These are phyloP conservation scores for Pestalotiopsis sp. DNA, from an alignment of 2,329 filamentous ascomycete species.

Conservation along the genomic window DNA sequence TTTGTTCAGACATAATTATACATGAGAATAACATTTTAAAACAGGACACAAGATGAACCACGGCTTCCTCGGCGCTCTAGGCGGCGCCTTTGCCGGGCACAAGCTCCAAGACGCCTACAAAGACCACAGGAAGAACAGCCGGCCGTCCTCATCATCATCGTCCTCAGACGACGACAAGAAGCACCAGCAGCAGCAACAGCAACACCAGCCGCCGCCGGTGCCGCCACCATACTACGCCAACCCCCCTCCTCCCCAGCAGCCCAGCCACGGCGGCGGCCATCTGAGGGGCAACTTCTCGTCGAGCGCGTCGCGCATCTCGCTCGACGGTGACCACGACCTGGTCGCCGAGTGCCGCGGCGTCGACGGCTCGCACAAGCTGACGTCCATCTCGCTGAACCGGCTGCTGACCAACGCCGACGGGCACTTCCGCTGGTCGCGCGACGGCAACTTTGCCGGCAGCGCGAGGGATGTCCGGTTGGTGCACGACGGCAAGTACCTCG, in stretches of 20 bases:
- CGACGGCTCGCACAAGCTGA: slow-evolving; percentile 17
- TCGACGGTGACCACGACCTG: slow-evolving; percentile 20
- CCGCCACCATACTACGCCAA: not conserved
- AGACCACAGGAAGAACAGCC: slow-evolving; percentile 8
- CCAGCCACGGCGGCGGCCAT: not conserved
- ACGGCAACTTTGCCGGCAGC: slow-evolving; percentile 19
- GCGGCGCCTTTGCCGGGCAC: slow-evolving; percentile 12
- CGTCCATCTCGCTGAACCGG: slow-evolving; percentile 21
- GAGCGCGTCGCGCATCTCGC: slow-evolving; percentile 13
- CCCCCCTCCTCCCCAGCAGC: not conserved
- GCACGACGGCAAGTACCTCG: slow-evolving; percentile 16
- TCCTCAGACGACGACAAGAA: slow-evolving; percentile 3
- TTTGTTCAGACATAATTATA: not conserved
- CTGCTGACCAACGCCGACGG: slow-evolving; percentile 20
- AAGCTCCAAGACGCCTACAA: slow-evolving; percentile 12
- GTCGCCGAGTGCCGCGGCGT: slow-evolving; percentile 20
- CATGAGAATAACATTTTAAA: not conserved
- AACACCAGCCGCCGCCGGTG: not conserved
- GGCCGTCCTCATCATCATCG: slow-evolving; percentile 9
- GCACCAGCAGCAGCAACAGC: not conserved
- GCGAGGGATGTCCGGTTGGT: slow-evolving; percentile 18
- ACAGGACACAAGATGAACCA: slow-evolving; percentile 9
- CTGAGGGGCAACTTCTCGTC: slow-evolving; percentile 18
- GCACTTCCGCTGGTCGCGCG: slow-evolving; percentile 17
- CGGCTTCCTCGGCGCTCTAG: slow-evolving; percentile 12